Evolutionary conservation across 495 filamentous ascomycete species (phyloP).

Genomic region (Glutinoglossum americanum): DNA sequence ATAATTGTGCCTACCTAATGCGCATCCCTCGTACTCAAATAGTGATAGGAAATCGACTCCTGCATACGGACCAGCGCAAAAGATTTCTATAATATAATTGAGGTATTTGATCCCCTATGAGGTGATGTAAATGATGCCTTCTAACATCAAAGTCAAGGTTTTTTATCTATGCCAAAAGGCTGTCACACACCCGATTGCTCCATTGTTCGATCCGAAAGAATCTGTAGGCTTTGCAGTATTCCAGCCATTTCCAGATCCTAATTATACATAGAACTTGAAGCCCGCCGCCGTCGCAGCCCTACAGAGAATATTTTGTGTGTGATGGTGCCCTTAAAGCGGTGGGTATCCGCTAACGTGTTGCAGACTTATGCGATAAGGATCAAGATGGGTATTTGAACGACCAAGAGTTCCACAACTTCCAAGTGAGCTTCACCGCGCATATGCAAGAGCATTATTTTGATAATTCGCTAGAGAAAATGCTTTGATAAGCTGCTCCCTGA

Average conservation of each 20-base stretch:
- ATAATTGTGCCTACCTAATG: background rate
- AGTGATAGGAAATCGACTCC: slow-evolving; percentile 59
- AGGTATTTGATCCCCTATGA: slow-evolving; percentile 25
- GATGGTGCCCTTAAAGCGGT: background rate
- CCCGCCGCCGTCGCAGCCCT: slow-evolving; percentile 70
- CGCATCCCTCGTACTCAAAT: background rate
- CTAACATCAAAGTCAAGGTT: slow-evolving; percentile 1
- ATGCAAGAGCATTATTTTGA: slow-evolving; percentile 51
- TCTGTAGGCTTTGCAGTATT: slow-evolving; percentile 2
- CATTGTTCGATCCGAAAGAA: slow-evolving; percentile 91
- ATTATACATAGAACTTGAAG: slow-evolving; percentile 39
- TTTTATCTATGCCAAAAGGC: slow-evolving; percentile 97
- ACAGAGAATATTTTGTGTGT: slow-evolving; percentile 54
- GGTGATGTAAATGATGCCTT: background rate
- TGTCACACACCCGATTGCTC: slow-evolving; percentile 94
- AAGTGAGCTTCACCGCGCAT: slow-evolving; percentile 75
- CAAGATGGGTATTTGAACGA: slow-evolving; percentile 90
- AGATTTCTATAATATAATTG: slow-evolving; percentile 88
- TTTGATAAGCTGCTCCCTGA: slow-evolving; percentile 65
- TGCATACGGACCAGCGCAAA: slow-evolving; percentile 89
- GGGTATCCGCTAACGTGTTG: background rate
- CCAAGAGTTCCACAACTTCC: slow-evolving; percentile 74
- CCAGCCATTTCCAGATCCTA: background rate
- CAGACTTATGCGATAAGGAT: slow-evolving; percentile 65
- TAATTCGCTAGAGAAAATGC: slow-evolving; percentile 71